phyloP scores from a whole-genome alignment of 2,329 filamentous ascomycete species.

The Alternaria alternata region DNA sequence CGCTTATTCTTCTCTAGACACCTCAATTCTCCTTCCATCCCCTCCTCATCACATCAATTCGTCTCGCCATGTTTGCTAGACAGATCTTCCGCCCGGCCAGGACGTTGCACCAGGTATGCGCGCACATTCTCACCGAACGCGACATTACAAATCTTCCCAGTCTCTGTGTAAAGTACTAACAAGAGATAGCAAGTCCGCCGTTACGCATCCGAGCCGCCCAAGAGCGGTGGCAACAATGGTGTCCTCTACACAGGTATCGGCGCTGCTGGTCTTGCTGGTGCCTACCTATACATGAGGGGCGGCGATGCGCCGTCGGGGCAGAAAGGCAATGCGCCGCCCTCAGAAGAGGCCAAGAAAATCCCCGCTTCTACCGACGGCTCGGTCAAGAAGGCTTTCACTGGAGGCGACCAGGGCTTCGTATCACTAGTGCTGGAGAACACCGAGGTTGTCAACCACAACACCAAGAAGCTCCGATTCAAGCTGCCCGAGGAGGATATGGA shows the following conservation, averaged over 20 bases:
- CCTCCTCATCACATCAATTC: conserved; percentile 30
- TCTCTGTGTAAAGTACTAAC: conserved; percentile 28
- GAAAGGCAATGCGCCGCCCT: conserved; percentile 36
- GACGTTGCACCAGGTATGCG: conserved; percentile 51
- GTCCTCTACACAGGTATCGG: conserved; percentile 67
- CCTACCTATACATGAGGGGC: conserved; percentile 58
- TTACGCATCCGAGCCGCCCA: conserved; percentile 73
- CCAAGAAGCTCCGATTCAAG: conserved; percentile 88
- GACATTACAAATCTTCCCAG: conserved; percentile 25
- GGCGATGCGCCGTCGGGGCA: conserved; percentile 36
- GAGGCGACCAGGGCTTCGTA: conserved; percentile 89
- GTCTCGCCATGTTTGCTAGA: conserved; percentile 54
- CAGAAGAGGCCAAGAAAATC: conserved; percentile 49
- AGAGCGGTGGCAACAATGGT: conserved; percentile 56
- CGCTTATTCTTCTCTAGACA: conserved; percentile 8
- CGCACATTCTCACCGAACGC: conserved; percentile 15
- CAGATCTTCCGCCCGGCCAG: conserved; percentile 54
- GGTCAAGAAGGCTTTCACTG: conserved; percentile 70
- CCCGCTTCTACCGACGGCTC: conserved; percentile 50
- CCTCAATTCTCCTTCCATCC: conserved; percentile 16
- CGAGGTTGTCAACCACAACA: conserved; percentile 89
- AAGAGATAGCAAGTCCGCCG: conserved; percentile 66
- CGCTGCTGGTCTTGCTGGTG: conserved; percentile 65
- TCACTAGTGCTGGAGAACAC: conserved; percentile 80
- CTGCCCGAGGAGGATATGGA: conserved; percentile 85